Percentiles rank a stretch among this genome's conserved stretches.
These are phyloP conservation scores for Umbellularia californica DNA, from an alignment of 164 flowering plant genomes.

Conservation along the genomic window DNA sequence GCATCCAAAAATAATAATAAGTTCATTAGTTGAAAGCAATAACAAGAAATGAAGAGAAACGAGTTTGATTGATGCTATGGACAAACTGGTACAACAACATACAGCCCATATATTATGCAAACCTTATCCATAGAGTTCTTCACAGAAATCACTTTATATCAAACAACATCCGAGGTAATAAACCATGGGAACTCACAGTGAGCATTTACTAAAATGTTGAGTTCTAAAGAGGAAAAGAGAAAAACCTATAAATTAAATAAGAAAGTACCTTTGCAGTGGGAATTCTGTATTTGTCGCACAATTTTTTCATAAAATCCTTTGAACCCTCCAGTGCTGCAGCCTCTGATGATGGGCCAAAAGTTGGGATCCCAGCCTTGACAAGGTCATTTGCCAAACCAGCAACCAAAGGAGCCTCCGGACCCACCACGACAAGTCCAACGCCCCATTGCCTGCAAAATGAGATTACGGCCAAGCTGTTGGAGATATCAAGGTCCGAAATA, in stretches of 20 bases:
- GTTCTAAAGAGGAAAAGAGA: background rate
- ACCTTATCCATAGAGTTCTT: background rate
- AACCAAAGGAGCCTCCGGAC: constrained; percentile 98
- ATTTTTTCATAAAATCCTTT: constrained; percentile 89
- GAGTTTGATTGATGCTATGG: background rate
- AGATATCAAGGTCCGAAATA: constrained; percentile 61
- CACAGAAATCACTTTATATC: background rate
- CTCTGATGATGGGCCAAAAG: constrained; percentile 95
- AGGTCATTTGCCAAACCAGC: constrained; percentile 88
- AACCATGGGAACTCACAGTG: background rate
- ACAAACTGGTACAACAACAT: background rate
- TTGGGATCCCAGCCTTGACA: constrained; percentile 67
- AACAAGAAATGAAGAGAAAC: background rate
- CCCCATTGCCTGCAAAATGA: constrained; percentile 67
- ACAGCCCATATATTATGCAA: background rate
- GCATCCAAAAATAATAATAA: background rate
- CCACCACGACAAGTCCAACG: constrained; percentile 85
- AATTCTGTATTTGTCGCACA: constrained; percentile 87
- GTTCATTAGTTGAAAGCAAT: background rate
- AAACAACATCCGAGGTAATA: background rate
- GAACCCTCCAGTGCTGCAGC: constrained; percentile 99
- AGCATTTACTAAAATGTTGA: background rate
- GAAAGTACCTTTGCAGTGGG: constrained; percentile 86
- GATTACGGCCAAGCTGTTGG: constrained; percentile 65
- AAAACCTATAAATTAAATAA: background rate